Evolutionary conservation across 1,284 basidiomycete genomes (phyloP).

Genomic region (Ganoderma resinaceum): DNA sequence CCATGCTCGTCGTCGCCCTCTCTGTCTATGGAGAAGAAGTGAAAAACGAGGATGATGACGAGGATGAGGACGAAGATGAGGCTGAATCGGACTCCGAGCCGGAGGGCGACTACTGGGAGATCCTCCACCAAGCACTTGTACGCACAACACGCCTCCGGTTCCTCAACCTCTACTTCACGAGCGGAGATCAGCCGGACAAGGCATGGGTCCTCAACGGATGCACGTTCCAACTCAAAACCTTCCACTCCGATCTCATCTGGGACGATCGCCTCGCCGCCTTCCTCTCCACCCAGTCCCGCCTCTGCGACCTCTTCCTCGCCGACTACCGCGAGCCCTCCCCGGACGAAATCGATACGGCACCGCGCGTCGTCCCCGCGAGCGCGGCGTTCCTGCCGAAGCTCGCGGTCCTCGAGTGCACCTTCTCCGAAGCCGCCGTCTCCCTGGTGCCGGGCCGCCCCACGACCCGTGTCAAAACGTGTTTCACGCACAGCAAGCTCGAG

Average conservation of each 20-base stretch:
- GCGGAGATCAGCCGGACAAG: constrained; percentile 45
- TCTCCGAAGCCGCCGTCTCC: constrained; percentile 62
- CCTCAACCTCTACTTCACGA: constrained; percentile 58
- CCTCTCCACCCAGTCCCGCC: constrained; percentile 55
- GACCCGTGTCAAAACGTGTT: constrained; percentile 70
- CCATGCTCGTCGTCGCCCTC: constrained; percentile 58
- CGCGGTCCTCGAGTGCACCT: constrained; percentile 66
- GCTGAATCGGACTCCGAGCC: constrained; percentile 18
- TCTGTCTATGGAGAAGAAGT: constrained; percentile 50
- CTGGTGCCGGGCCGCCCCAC: constrained; percentile 64
- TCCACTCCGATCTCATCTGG: constrained; percentile 73
- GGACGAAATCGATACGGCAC: constrained; percentile 22
- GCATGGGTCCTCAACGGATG: constrained; percentile 60
- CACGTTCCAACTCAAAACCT: constrained; percentile 59
- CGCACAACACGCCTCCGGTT: constrained; percentile 53
- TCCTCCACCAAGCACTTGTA: constrained; percentile 54
- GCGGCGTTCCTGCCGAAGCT: constrained; percentile 52
- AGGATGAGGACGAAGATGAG: constrained; percentile 16
- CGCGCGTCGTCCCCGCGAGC: constrained; percentile 36
- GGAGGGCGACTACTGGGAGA: constrained; percentile 56
- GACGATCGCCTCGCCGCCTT: constrained; percentile 60
- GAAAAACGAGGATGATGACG: constrained; percentile 30
- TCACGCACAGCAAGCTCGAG: constrained; percentile 54
- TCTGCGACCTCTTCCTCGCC: constrained; percentile 63
- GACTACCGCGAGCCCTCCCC: constrained; percentile 54